These are phyloP conservation scores for Aspergillus melleus DNA, from an alignment of 2,329 filamentous ascomycete species.

Conservation along the genomic window DNA sequence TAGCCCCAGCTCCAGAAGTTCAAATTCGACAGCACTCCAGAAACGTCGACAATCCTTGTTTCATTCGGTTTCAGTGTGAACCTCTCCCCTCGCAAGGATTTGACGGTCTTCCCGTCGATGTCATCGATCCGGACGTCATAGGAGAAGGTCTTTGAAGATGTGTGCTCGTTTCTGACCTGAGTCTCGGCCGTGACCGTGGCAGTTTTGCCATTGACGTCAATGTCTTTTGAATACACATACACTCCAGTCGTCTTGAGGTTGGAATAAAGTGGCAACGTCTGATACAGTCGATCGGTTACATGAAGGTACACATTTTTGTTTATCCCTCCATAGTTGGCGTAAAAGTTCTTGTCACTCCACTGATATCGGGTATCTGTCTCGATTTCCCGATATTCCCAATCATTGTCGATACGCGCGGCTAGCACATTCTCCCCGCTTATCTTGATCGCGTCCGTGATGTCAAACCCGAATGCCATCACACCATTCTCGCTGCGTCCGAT, in stretches of 20 bases:
- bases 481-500: slow-evolving; percentile 3
- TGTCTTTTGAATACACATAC: neutral
- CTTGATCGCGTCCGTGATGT: neutral
- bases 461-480: slow-evolving; percentile 1
- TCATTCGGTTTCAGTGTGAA: neutral
- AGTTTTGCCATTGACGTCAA: neutral
- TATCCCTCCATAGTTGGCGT: slow-evolving; percentile 5
- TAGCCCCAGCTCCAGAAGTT: slow-evolving; percentile 3
- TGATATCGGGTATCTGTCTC: neutral
- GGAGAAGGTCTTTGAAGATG: neutral
- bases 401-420: neutral
- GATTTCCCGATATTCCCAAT: neutral
- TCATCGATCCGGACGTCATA: neutral
- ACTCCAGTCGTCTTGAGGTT: neutral
- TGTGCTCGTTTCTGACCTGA: neutral
- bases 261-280: slow-evolving; percentile 2
- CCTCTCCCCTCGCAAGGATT: neutral
- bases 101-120: neutral
- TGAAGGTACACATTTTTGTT: slow-evolving; percentile 6
- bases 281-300: slow-evolving; percentile 1
- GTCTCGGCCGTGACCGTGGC: neutral
- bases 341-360: slow-evolving; percentile 3
- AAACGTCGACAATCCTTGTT: neutral
- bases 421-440: neutral
- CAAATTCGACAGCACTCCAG: neutral